These are phyloP conservation scores for Populus pruinosa DNA, from an alignment of 345 rosid genomes.

Conservation along the genomic window DNA sequence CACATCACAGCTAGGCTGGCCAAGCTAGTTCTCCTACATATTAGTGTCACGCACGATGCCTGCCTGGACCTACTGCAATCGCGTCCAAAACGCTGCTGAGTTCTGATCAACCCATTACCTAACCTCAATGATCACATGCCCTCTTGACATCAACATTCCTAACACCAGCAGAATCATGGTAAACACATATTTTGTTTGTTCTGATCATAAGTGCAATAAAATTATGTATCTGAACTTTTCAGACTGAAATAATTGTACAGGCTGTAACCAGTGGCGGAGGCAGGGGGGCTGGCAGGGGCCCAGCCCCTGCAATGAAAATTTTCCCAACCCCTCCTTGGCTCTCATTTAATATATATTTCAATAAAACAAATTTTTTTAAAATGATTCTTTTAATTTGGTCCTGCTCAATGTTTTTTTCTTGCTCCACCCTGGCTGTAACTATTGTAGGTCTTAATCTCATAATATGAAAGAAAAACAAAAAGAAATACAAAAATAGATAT, in stretches of 20 bases:
- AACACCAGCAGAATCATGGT: not conserved
- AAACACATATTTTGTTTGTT: not conserved
- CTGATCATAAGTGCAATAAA: not conserved
- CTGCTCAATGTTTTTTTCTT: too few relatives aligned
- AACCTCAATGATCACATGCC: not conserved
- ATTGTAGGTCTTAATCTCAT: too few relatives aligned
- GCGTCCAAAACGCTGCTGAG: not conserved
- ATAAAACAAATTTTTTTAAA: too few relatives aligned
- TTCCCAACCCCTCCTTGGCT: too few relatives aligned
- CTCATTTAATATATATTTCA: too few relatives aligned
- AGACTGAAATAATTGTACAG: not conserved
- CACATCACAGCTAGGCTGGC: constrained; percentile 1
- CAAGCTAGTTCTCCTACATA: not conserved
- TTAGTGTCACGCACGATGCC: constrained; percentile 16
- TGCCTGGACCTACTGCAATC: constrained; percentile 2
- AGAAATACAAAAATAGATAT: not conserved
- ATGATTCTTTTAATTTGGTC: too few relatives aligned
- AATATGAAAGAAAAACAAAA: too few relatives aligned
- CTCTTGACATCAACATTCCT: not conserved
- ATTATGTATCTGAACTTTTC: not conserved
- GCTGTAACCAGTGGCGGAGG: not conserved
- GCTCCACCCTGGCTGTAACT: too few relatives aligned
- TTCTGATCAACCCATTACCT: not conserved
- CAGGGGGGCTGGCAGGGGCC: too few relatives aligned
- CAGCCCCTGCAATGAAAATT: too few relatives aligned